phyloP scores from a whole-genome alignment of 768 basidiomycete species.

The Terana coerulea region DNA sequence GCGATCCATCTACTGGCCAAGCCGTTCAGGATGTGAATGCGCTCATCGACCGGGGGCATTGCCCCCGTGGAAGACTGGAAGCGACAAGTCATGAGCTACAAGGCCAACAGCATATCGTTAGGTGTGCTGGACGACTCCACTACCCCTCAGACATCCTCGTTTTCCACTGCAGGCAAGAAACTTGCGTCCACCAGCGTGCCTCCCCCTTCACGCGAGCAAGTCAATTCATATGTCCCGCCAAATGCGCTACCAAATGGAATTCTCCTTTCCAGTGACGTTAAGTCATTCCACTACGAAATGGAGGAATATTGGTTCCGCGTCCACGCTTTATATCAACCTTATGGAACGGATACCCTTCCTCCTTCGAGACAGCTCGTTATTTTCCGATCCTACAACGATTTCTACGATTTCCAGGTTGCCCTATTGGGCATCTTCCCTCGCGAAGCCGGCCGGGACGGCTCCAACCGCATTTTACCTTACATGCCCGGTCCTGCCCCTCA shows the following conservation, averaged over 20 bases:
- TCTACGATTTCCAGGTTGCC: constrained; percentile 94
- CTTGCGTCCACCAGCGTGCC: constrained; percentile 10
- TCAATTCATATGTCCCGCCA: constrained; percentile 25
- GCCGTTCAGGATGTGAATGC: constrained; percentile 70
- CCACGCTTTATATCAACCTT: constrained; percentile 85
- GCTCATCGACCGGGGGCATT: constrained; percentile 82
- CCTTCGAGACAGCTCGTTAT: constrained; percentile 77
- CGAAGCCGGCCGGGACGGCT: constrained; percentile 80
- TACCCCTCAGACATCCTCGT: constrained; percentile 37
- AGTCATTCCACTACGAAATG: constrained; percentile 96
- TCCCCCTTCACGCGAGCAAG: constrained; percentile 20
- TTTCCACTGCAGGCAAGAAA: constrained; percentile 14
- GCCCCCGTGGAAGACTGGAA: constrained; percentile 99
- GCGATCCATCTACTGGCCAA: constrained; percentile 84
- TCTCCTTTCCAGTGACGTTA: constrained; percentile 81
- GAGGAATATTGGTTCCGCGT: constrained; percentile 98
- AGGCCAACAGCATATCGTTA: constrained; percentile 91
- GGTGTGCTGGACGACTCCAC: constrained; percentile 78
- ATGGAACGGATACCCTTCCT: constrained; percentile 56
- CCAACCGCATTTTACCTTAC: constrained; percentile 81
- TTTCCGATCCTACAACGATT: constrained; percentile 96
- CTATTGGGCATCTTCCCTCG: constrained; percentile 84
- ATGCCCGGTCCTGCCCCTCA: constrained; percentile 93
- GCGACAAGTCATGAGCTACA: constrained; percentile 90
- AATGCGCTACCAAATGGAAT: constrained; percentile 75